These are phyloP conservation scores for Penicillium sp. DNA, from an alignment of 2,329 filamentous ascomycete genomes.

Conservation along the genomic window DNA sequence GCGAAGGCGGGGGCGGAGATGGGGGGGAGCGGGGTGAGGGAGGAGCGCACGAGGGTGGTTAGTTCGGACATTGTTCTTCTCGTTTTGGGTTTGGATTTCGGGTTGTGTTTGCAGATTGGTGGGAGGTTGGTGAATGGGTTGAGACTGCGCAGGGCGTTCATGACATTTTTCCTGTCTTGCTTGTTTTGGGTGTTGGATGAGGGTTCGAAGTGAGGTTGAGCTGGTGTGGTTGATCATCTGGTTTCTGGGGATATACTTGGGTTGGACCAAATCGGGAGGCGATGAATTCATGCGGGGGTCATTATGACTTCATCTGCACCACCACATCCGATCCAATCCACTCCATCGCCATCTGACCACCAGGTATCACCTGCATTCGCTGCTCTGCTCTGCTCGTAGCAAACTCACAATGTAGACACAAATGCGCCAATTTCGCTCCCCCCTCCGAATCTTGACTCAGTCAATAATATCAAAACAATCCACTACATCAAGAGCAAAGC, in stretches of 20 bases:
- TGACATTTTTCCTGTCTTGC: not conserved
- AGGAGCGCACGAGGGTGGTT: conserved; percentile 40
- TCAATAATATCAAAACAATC: not conserved
- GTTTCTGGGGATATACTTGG: not conserved
- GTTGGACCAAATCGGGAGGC: not conserved
- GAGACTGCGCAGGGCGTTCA: not conserved
- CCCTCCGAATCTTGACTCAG: not conserved
- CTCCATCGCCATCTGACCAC: too few relatives aligned
- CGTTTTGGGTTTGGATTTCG: not conserved
- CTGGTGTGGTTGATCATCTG: not conserved
- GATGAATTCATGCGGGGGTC: not conserved
- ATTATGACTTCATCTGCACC: conserved; percentile 8
- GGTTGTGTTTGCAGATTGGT: not conserved
- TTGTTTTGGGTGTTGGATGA: not conserved
- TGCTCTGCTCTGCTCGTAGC: not conserved
- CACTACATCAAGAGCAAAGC: not conserved
- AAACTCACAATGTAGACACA: not conserved
- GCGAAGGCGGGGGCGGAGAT: conserved; percentile 45
- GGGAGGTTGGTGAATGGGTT: not conserved
- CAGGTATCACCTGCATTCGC: too few relatives aligned
- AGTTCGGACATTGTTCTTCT: conserved; percentile 32
- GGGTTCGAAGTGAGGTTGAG: not conserved
- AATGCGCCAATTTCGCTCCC: not conserved
- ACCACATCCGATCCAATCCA: not conserved
- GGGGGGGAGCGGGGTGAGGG: conserved; percentile 42